A percentile compares a stretch with the other conserved stretches of the same genome.
Evolutionary conservation across 2,329 filamentous ascomycete genomes (phyloP).

Genomic region (Myriosclerotinia duriaeana): DNA sequence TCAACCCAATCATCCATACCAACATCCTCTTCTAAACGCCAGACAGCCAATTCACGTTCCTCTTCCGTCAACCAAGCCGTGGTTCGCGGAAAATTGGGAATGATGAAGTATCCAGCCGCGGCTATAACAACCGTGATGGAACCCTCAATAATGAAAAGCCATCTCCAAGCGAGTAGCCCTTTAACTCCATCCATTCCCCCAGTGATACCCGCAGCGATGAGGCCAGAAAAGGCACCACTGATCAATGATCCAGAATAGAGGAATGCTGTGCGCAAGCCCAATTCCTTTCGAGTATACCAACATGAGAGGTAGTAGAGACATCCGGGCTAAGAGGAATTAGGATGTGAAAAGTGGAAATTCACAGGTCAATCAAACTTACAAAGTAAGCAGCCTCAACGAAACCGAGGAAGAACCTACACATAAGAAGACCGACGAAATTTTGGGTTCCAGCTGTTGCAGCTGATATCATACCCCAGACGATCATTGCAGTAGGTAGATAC

Average conservation of each 20-base stretch:
- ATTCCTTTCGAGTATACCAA: constrained; percentile 71
- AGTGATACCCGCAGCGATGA: constrained; percentile 64
- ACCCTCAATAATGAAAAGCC: constrained; percentile 71
- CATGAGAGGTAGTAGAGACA: constrained; percentile 62
- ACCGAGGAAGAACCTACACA: constrained; percentile 51
- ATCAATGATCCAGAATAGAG: constrained; percentile 69
- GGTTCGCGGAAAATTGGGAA: constrained; percentile 67
- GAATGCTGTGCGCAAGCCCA: constrained; percentile 63
- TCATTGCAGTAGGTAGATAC: constrained; percentile 51
- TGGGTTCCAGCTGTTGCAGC: constrained; percentile 50
- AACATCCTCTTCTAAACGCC: constrained; percentile 61
- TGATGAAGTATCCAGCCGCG: constrained; percentile 52
- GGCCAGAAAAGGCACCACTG: constrained; percentile 69
- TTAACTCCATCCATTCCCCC: constrained; percentile 59
- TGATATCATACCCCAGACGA: constrained; percentile 52
- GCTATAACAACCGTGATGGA: constrained; percentile 63
- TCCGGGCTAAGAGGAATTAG: constrained; percentile 46
- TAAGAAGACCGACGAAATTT: constrained; percentile 48
- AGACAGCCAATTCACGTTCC: constrained; percentile 56
- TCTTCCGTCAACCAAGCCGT: constrained; percentile 57
- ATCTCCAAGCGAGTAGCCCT: constrained; percentile 62
- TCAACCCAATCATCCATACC: constrained; percentile 42
- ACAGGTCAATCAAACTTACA: constrained; percentile 36
- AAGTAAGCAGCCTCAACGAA: constrained; percentile 58
- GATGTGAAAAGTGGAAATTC: neutral